Base-by-base conservation (phyloP, 2,329 filamentous ascomycete genomes). In the Colletotrichum liriopes region DNA sequence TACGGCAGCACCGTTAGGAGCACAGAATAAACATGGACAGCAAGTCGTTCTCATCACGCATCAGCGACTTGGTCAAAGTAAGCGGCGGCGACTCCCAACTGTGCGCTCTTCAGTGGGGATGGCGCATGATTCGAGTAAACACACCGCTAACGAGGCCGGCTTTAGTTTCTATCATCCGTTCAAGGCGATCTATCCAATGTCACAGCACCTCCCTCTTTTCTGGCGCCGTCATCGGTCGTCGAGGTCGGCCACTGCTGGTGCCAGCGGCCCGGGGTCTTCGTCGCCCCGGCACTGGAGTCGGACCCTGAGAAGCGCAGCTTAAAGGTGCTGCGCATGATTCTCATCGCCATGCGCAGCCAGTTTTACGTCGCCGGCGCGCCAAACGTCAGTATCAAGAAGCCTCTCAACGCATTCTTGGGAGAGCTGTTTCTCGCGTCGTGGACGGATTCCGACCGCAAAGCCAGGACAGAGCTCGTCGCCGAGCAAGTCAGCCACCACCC, bases 401-500 rank as follows among this genome's bases (percentile, higher is more conserved):
- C 86, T 1, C 81, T 88, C 8, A 88, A 88, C 70, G 86, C 86
- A 8, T 88, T 88, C 62, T 79, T 88, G 0, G 86, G 86, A 20
- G 86, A 88, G 77, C 71, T 88, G 1, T 88, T 88, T 74, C 74
- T 88, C 1, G 83, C 83, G 0, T 78, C 77, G 0, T 85, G 83
- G 82, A 79, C 74, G 1, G 79, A 83, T 29, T 66, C 73, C 20
- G 62, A 75, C 26, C 54, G 67, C 29, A 77, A 76, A 14, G 73
- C 76, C 16, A 80, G 78, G 0, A 82, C 78, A 7, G 72, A 75
- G 5, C 77, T 84, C 26, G 78, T 83, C 5, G 81, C 86, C 39
- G 86, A 88, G 77, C 86, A 88, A 76, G 86, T 88, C 72, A 85
- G 83, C 74, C 86, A 88, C 72, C 86, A 88, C 76, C 86, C 86